Evolutionary conservation across 139 green algal species (phyloP).

Genomic region (Chlorella sorokiniana): DNA sequence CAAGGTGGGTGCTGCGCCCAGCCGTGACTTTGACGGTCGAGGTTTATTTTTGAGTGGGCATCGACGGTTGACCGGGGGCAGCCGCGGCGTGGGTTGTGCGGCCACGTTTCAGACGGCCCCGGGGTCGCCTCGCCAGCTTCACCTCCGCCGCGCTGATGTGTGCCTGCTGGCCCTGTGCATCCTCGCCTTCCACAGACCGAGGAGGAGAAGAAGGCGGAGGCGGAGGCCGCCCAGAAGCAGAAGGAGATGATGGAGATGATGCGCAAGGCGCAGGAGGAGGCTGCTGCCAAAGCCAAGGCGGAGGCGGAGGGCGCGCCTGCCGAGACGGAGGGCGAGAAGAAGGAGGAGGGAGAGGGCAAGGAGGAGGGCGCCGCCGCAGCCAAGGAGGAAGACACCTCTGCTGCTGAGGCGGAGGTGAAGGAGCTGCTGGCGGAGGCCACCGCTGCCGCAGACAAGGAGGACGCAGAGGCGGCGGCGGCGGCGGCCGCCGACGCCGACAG

Average conservation of each 20-base stretch:
- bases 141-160: not conserved
- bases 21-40: not conserved
- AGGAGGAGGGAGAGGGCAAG: slow-evolving; percentile 29
- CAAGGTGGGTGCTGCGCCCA: slow-evolving; percentile 29
- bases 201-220: slow-evolving; percentile 51
- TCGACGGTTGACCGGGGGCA: not conserved
- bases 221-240: slow-evolving; percentile 41
- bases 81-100: too few species aligned
- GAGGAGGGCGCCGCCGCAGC: slow-evolving; percentile 12
- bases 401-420: slow-evolving; percentile 35
- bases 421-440: slow-evolving; percentile 38
- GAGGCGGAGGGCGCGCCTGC: slow-evolving; percentile 55
- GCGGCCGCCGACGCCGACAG: not conserved
- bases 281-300: slow-evolving; percentile 52
- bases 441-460: slow-evolving; percentile 26
- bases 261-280: slow-evolving; percentile 63
- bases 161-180: not conserved
- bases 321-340: slow-evolving; percentile 67
- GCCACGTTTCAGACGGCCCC: too few species aligned
- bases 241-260: slow-evolving; percentile 59
- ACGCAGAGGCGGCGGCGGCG: not conserved
- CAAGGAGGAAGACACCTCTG: slow-evolving; percentile 34
- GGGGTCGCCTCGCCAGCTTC: too few species aligned
- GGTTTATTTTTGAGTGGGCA: not conserved
- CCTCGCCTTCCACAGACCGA: slow-evolving; percentile 35